A percentile compares a stretch with the other conserved stretches of the same genome.
These are phyloP conservation scores for Salinomyces thailandicus DNA, from an alignment of 2,329 filamentous ascomycete species.

Conservation along the genomic window DNA sequence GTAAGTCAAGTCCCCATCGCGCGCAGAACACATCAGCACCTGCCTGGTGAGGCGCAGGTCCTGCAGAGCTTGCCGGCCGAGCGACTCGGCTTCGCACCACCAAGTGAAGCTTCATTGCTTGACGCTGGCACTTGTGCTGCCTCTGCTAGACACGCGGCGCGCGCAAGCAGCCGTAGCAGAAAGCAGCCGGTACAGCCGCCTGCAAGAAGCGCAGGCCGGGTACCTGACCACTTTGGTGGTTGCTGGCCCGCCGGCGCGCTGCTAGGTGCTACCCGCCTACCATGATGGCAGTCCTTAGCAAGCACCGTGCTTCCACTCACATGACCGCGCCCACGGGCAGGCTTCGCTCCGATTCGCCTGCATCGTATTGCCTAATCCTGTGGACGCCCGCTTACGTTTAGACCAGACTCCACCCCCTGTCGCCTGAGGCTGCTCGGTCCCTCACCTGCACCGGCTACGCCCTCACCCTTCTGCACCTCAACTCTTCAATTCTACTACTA, in stretches of 20 bases:
- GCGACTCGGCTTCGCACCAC: too few relatives aligned
- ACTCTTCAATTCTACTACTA: conserved; percentile 1
- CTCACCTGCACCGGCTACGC: conserved; percentile 1
- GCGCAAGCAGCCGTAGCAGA: neutral
- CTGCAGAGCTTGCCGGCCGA: neutral
- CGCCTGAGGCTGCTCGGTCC: conserved; percentile 4
- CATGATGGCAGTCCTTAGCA: neutral
- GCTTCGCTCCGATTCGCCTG: neutral
- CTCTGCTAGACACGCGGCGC: too few relatives aligned
- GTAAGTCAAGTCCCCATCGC: conserved; percentile 3
- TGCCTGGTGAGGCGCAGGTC: neutral
- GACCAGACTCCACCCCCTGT: conserved; percentile 6
- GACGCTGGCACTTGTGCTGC: too few relatives aligned
- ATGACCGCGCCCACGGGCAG: conserved; percentile 1
- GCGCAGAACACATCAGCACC: neutral
- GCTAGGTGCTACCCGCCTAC: neutral
- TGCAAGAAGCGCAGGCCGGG: too few relatives aligned
- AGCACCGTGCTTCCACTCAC: conserved; percentile 2
- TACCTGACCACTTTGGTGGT: neutral
- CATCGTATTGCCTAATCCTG: neutral
- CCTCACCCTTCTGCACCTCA: conserved; percentile 6
- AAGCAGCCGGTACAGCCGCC: neutral
- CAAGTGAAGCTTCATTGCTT: too few relatives aligned
- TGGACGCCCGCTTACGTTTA: conserved; percentile 5
- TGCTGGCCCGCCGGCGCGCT: neutral